Base-by-base conservation (phyloP, 345 rosid genomes). In the Salix brachista region DNA sequence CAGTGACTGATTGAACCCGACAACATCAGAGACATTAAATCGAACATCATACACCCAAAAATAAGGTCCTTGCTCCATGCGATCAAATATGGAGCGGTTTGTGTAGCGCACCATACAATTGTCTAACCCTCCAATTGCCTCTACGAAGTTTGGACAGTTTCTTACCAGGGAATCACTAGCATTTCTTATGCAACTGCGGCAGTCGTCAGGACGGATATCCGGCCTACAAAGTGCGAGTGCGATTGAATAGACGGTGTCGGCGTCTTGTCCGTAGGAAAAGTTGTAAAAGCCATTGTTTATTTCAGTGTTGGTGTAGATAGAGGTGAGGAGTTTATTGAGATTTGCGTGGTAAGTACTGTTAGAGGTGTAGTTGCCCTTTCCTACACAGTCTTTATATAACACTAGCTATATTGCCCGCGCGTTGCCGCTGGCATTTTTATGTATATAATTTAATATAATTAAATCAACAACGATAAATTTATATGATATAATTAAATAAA, bases 21-120 rank as follows among this genome's bases (percentile, higher is more conserved):
- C 21, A 5, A 42, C 41, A 50, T 75, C 61, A 1, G 77, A 42
- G 28, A 75, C 71, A 52, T 32, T 44, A 1, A 0, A 0, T 7
- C 0, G 0, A 44, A 0, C 6, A 52, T 46, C 6, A 34, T 46
- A 65, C 32, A 48, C 70, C 70, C 62, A 46, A 44, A 42, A 42
- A n/a, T 41, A 62, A 61, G 76, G 76, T 3, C 37, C 76, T 12
- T 21, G 36, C 26, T 78, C 81, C 73, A 21, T 18, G 13, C 28
- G 1, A 1, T 80, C 79, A 5, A 64, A 65, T 65, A 84, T 67
- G 1, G 77, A 52, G 25, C 65, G 41, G 62, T 88, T 83, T 23
- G 91, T 52, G 54, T 88, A 88, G 19, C 86, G 86, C 8, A 84
- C 64, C 81, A 84, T 75, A 66, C 92, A 88, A 25, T 23, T 4